Evolutionary conservation across 306 rosid genomes (phyloP), one percentile per base, ranked within the genome.

Genomic region (Erythrophleum fordii): DNA sequence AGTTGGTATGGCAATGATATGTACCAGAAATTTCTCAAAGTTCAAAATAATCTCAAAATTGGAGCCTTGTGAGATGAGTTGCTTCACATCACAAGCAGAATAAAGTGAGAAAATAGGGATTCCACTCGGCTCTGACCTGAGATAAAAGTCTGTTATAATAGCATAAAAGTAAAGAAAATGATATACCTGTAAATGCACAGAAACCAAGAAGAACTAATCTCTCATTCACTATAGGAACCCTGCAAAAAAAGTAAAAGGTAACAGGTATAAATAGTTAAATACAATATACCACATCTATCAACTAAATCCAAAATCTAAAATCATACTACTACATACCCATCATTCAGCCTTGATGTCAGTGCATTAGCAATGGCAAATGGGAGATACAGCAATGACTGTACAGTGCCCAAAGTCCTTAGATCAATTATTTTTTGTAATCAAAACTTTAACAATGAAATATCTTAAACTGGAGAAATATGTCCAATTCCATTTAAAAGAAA

Each of bases 351-450:
- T 44, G 98, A 92, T 12, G 93, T 89, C 29, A 93, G 98, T 26
- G 91, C 90, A 85, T 95, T 95, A 59, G 97, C 99, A 84, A 93
- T 88, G 44, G 98, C 98, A 22, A 92, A 81, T 14, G 99, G 99
- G 44, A 93, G 97, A 88, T 85, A 91, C 83, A 93, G 20, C 51
- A 92, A 85, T 42, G 99, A 92, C 99, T 93, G 92, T 61, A 87
- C 48, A 82, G 52, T 56, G 66, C 11, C 74, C 78, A 44, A 29
- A 73, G 74, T 37, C 44, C 49, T 37, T 51, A 35, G 53, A 80
- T 81, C 73, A 83, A 35, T 61, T 69, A 69, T 25, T 60, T 74
- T 41, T 41, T 70, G 64, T 16, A 35, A 29, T 48, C 31, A 56
- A 76, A 66, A 26, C 70, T 42, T 26, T 2, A 26, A 55, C 29